Evolutionary conservation across 2,329 filamentous ascomycete genomes (phyloP).

Genomic region (Metarhizium robertsii): DNA sequence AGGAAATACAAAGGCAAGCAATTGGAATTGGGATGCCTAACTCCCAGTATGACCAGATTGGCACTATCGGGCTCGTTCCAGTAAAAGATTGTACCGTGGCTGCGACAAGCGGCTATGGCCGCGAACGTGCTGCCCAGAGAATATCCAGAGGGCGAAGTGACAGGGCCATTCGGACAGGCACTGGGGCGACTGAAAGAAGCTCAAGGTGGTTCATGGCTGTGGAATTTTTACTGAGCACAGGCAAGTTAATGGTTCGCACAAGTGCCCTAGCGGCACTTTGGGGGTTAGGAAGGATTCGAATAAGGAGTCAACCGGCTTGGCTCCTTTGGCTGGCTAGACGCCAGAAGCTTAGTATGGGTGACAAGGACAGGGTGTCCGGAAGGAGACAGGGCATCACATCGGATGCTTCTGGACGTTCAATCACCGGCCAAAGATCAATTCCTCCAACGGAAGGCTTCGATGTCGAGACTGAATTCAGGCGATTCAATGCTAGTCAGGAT

Average conservation of each 20-base stretch:
- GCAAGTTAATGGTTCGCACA: slow-evolving; percentile 27
- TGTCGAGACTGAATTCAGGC: slow-evolving; percentile 70
- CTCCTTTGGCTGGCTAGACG: slow-evolving; percentile 41
- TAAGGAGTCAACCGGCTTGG: slow-evolving; percentile 34
- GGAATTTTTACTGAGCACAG: slow-evolving; percentile 70
- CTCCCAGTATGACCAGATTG: slow-evolving; percentile 41
- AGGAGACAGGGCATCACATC: not conserved
- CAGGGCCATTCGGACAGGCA: slow-evolving; percentile 48
- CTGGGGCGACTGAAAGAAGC: slow-evolving; percentile 71
- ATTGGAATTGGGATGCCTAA: slow-evolving; percentile 36
- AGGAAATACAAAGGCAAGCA: slow-evolving; percentile 46
- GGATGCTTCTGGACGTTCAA: not conserved
- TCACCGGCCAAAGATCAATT: slow-evolving; percentile 40
- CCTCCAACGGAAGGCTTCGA: slow-evolving; percentile 60
- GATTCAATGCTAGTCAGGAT: slow-evolving; percentile 34
- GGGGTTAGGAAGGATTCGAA: slow-evolving; percentile 43
- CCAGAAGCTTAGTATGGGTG: slow-evolving; percentile 4
- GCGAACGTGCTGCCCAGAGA: slow-evolving; percentile 59
- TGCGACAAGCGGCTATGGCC: slow-evolving; percentile 51
- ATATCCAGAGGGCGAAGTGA: slow-evolving; percentile 37
- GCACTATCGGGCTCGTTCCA: slow-evolving; percentile 46
- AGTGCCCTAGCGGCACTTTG: slow-evolving; percentile 33
- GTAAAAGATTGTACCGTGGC: slow-evolving; percentile 35
- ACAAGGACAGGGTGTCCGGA: not conserved
- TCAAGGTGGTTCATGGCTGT: slow-evolving; percentile 68